Evolutionary conservation across 1,284 basidiomycete genomes (phyloP), one percentile per base, ranked within the genome.

Genomic region (Chalciporus sp.): DNA sequence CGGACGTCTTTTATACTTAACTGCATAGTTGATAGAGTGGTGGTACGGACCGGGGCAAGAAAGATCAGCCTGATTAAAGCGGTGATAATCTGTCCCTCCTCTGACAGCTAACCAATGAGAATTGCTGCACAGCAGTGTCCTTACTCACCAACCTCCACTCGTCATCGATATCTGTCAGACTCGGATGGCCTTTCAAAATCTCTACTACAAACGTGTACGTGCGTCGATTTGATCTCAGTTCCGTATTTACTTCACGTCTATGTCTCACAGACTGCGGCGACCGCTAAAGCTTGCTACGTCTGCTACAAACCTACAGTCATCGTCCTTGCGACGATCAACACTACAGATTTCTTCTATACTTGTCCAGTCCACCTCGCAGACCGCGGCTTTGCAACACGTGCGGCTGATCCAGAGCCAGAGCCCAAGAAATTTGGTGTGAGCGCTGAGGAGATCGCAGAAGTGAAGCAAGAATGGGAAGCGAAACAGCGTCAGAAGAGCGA

Each of bases 381-480:
- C 63, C 71, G 72, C 16, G 86, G 83, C 19, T 92, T 92, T 70
- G 88, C 88, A 2, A 81, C 74, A n/a, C 74, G 73, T 47, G 68
- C 84, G 43, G 73, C 72, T 51, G 79, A 79, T 26, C 72, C 72
- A 23, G 71, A 74, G 33, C 67, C 67, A 37, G 70, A 71, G 12
- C 60, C 52, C 41, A 72, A 71, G 55, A 82, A 81, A 63, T 65
- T 72, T 40, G 73, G 72, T 3, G 61, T 83, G 53, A 81, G 77
- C 56, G 71, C 82, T 16, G 88, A 89, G 59, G 90, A 90, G 66
- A 85, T 92, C 47, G 82, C 81, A 12, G 86, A 78, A 65, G 79
- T 88, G 57, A 90, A 88, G 69, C 80, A 79, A 61, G 89, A 92
- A 66, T 92, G 86, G 84, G 89, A 92, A 69, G 85, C 85, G 56